A percentile compares a stretch with the other conserved stretches of the same genome.
These are phyloP conservation scores for Euphorbia peplus DNA, from an alignment of 345 rosid genomes.

Conservation along the genomic window DNA sequence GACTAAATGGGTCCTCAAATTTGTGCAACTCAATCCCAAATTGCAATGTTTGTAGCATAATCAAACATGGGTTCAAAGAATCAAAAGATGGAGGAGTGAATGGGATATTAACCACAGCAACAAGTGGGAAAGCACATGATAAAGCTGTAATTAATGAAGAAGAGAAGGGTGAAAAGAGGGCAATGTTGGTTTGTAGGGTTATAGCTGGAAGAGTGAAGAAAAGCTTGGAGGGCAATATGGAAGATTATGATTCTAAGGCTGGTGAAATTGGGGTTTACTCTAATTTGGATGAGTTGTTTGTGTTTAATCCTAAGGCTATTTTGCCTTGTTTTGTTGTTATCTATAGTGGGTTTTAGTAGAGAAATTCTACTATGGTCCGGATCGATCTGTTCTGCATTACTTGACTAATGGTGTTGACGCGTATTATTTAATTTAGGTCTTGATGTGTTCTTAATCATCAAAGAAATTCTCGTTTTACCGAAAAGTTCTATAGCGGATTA, in stretches of 20 bases:
- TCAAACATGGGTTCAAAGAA: constrained; percentile 60
- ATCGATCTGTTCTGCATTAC: no score
- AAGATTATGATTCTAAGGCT: constrained; percentile 61
- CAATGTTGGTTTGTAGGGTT: constrained; percentile 79
- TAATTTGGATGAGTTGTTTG: constrained; percentile 61
- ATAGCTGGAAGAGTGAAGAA: constrained; percentile 74
- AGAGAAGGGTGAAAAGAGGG: constrained; percentile 38
- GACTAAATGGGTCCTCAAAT: constrained; percentile 59
- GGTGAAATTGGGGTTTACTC: constrained; percentile 53
- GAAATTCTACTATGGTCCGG: neutral
- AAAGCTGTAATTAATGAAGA: constrained; percentile 19
- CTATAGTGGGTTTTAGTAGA: constrained; percentile 43
- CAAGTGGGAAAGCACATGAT: constrained; percentile 77
- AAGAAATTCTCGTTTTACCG: no score
- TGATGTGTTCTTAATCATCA: no score
- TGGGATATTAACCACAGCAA: constrained; percentile 70
- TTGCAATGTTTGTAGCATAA: constrained; percentile 57
- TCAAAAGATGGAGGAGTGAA: constrained; percentile 3
- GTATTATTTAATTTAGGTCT: no score
- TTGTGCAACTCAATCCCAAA: constrained; percentile 51
- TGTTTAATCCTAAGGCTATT: constrained; percentile 61
- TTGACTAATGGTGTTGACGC: no score
- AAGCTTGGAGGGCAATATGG: constrained; percentile 36
- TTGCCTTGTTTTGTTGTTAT: constrained; percentile 84
- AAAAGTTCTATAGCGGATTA: no score